Conservation (phyloP, 495 filamentous ascomycete genomes). For the Talaromyces borbonicus region DNA sequence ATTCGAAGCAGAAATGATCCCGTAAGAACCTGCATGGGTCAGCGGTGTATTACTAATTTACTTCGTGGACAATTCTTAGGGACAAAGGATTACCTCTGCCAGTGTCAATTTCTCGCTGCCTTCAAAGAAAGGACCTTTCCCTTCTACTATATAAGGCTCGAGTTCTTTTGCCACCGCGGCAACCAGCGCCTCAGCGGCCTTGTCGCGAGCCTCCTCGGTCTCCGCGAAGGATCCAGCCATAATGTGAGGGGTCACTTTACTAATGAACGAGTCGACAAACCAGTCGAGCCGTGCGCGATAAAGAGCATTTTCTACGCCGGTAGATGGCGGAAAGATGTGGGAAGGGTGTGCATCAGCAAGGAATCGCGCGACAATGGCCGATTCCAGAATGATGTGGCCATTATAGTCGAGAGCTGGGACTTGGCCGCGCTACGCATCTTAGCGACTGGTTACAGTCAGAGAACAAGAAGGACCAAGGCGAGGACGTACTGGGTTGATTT, state of each 20-base stretch:
- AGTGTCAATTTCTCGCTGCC: slow-evolving; percentile 64
- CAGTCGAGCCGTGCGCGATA: slow-evolving; percentile 60
- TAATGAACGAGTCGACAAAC: slow-evolving; percentile 67
- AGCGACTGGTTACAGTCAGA: no score
- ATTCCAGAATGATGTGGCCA: slow-evolving; percentile 65
- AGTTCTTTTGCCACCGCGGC: slow-evolving; percentile 59
- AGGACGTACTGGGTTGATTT: slow-evolving; percentile 61
- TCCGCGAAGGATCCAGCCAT: slow-evolving; percentile 32
- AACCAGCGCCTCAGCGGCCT: slow-evolving; percentile 26
- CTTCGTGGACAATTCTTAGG: no score
- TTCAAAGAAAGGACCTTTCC: slow-evolving; percentile 70
- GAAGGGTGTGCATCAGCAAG: slow-evolving; percentile 50
- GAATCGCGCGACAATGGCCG: slow-evolving; percentile 65
- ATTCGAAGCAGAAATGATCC: slow-evolving; percentile 60
- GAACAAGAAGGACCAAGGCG: neutral
- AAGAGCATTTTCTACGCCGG: slow-evolving; percentile 31
- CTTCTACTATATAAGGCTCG: slow-evolving; percentile 52
- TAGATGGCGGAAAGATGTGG: slow-evolving; percentile 33
- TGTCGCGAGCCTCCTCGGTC: slow-evolving; percentile 27
- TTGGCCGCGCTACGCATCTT: slow-evolving; percentile 67
- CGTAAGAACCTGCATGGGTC: slow-evolving; percentile 41
- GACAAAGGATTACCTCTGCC: slow-evolving; percentile 52
- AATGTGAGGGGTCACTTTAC: slow-evolving; percentile 45
- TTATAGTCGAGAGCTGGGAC: slow-evolving; percentile 66
- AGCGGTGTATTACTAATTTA: neutral